These are phyloP conservation scores for Hevea brasiliensis DNA, from an alignment of 345 rosid genomes.

Conservation along the genomic window DNA sequence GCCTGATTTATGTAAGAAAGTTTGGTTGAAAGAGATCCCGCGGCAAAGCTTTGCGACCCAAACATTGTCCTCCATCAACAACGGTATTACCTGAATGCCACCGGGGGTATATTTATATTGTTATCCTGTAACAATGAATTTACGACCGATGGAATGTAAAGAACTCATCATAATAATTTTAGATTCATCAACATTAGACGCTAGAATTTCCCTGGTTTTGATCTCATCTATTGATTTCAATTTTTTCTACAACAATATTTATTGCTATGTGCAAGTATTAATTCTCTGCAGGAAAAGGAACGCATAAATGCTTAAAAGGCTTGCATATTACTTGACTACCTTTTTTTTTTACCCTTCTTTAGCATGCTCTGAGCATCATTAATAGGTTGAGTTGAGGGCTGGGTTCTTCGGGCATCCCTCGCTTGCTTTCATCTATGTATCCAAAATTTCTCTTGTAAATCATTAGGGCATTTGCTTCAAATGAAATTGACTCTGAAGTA, in stretches of 20 bases:
- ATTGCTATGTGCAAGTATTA: neutral
- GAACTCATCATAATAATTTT: neutral
- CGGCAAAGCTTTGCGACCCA: neutral
- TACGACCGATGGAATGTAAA: constrained; percentile 1
- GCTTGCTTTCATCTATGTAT: too few relatives aligned
- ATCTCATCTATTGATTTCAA: constrained; percentile 6
- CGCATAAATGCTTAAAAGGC: neutral
- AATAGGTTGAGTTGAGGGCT: too few relatives aligned
- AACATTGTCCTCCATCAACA: neutral
- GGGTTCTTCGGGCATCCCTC: too few relatives aligned
- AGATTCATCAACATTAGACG: neutral
- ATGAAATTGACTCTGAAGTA: too few relatives aligned
- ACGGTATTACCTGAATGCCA: neutral
- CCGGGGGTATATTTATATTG: neutral
- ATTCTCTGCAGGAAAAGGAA: neutral
- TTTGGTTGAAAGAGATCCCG: neutral
- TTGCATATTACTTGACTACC: too few relatives aligned
- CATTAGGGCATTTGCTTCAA: too few relatives aligned
- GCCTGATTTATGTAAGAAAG: neutral
- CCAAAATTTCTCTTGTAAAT: too few relatives aligned
- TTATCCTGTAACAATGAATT: neutral
- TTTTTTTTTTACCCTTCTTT: too few relatives aligned
- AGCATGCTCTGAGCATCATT: too few relatives aligned
- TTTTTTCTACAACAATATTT: neutral
- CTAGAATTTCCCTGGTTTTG: neutral